Conservation (phyloP, 768 basidiomycete genomes). For the Trametes meyenii region DNA sequence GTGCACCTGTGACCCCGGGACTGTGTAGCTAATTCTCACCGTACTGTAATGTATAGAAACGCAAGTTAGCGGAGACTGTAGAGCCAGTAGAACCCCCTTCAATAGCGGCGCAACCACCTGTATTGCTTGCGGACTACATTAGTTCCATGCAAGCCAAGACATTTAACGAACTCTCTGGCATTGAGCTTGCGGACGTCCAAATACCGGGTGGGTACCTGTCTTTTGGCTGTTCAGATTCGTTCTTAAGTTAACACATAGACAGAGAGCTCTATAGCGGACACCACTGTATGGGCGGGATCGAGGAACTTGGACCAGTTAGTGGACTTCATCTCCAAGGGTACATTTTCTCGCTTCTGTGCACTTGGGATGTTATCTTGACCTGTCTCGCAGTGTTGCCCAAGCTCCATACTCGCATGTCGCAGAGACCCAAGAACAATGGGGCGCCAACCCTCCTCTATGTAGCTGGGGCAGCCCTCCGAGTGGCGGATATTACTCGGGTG, state of each 20-base stretch:
- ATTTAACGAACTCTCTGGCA: conserved; percentile 64
- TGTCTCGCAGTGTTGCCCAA: conserved; percentile 58
- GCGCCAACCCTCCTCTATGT: conserved; percentile 87
- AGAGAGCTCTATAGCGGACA: conserved; percentile 78
- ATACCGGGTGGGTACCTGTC: conserved; percentile 68
- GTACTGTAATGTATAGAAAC: conserved; percentile 49
- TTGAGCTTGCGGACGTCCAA: conserved; percentile 80
- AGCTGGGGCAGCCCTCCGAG: conserved; percentile 87
- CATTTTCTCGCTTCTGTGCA: conserved; percentile 19
- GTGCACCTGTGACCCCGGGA: conserved; percentile 1
- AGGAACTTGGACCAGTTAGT: conserved; percentile 72
- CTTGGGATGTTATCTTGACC: conserved; percentile 3
- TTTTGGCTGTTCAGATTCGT: conserved; percentile 10
- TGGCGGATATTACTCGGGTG: conserved; percentile 82
- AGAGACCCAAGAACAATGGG: conserved; percentile 77
- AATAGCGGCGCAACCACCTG: conserved; percentile 59
- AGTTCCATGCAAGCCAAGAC: conserved; percentile 67
- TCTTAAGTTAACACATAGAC: conserved; percentile 50
- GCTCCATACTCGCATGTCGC: conserved; percentile 69
- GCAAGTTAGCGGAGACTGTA: conserved; percentile 55
- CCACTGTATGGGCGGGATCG: conserved; percentile 68
- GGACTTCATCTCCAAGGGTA: conserved; percentile 79
- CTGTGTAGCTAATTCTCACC: neutral
- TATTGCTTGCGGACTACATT: conserved; percentile 63
- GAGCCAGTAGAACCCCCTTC: conserved; percentile 45